phyloP scores from a whole-genome alignment of 345 rosid species.

The Citrus mangshanensis region DNA sequence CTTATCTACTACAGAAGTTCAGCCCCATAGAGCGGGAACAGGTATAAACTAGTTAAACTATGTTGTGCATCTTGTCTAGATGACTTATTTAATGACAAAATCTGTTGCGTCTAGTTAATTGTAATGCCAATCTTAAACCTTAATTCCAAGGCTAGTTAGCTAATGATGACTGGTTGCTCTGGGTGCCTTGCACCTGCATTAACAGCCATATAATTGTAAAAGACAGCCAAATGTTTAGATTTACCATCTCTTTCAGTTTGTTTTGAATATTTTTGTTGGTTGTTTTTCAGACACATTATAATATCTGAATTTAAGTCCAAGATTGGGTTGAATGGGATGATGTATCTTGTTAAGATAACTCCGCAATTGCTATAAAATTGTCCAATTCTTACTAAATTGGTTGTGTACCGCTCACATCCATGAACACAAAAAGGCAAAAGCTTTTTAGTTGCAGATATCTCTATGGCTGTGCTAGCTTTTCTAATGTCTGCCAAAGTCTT shows the following conservation, averaged over 20 bases:
- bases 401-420: background rate
- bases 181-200: background rate
- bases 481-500: background rate
- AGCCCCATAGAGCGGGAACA: slow-evolving; percentile 64
- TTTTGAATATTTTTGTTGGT: background rate
- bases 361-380: background rate
- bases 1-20: slow-evolving; percentile 84
- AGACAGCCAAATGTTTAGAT: background rate
- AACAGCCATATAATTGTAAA: background rate
- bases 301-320: background rate
- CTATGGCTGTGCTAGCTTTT: background rate
- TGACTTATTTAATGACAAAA: background rate
- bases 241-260: background rate
- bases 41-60: slow-evolving; percentile 28
- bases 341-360: background rate
- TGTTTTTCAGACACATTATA: background rate
- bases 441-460: background rate
- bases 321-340: no score
- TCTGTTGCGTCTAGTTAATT: background rate
- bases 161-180: background rate
- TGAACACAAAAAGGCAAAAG: background rate
- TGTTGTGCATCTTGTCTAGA: background rate
- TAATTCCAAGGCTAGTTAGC: background rate
- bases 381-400: background rate
- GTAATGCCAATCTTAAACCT: background rate